phyloP scores from a whole-genome alignment of 2,329 filamentous ascomycete genomes.

The Ascochyta clinopodiicola region DNA sequence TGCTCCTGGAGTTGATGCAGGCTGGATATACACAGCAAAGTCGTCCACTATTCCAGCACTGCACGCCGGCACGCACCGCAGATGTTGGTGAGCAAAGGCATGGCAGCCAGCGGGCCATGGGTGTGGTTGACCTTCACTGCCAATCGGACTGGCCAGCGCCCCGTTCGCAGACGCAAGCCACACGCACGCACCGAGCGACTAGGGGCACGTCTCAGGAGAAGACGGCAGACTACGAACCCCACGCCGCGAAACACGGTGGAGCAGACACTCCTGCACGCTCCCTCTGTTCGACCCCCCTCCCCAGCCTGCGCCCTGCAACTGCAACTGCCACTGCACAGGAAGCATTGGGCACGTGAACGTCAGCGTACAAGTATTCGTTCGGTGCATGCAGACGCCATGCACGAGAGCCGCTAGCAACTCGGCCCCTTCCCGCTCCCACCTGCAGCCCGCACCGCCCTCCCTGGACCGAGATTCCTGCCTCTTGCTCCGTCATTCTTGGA shows the following conservation, averaged over 20 bases:
- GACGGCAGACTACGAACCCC: conserved; percentile 4
- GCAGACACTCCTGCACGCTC: conserved; percentile 13
- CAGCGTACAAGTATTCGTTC: background rate
- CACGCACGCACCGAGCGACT: background rate
- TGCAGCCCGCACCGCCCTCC: conserved; percentile 21
- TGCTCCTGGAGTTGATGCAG: conserved; percentile 1
- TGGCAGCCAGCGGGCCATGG: background rate
- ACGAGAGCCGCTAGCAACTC: conserved; percentile 19
- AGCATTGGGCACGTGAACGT: too few relatives aligned
- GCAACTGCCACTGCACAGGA: too few relatives aligned
- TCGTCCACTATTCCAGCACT: background rate
- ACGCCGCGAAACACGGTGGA: conserved; percentile 13
- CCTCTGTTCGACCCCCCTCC: conserved; percentile 3
- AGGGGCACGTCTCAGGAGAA: conserved; percentile 15
- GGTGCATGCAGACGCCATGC: conserved; percentile 8
- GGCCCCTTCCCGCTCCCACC: conserved; percentile 27
- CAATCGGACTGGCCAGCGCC: conserved; percentile 10
- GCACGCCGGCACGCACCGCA: background rate
- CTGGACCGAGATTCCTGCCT: too few relatives aligned
- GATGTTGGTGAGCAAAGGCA: background rate
- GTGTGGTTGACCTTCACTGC: background rate
- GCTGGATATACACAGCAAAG: background rate
- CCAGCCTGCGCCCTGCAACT: too few relatives aligned
- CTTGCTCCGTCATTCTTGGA: too few relatives aligned
- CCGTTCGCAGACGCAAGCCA: conserved; percentile 6